These are phyloP conservation scores for Entelexis paramagnoliae DNA, from an alignment of 1,139 yeast genomes.

Conservation along the genomic window DNA sequence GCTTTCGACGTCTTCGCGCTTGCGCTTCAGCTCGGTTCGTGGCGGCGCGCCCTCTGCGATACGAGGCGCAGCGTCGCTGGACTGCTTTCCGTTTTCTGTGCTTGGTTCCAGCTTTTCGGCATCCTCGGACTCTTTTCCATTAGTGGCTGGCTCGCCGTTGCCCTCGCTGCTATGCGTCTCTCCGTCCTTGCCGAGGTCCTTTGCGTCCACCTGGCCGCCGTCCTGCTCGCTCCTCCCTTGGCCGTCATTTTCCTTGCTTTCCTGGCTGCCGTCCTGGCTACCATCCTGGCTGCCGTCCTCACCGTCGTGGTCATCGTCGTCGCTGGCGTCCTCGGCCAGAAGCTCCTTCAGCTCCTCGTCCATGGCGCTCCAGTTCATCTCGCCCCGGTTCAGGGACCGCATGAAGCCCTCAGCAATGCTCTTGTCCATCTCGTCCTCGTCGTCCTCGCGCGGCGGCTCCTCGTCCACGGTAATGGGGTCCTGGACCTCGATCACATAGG, in stretches of 20 bases:
- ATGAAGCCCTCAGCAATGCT: constrained; percentile 29
- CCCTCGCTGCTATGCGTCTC: too few relatives aligned
- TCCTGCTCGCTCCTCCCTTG: too few relatives aligned
- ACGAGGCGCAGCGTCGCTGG: too few relatives aligned
- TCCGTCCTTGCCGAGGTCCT: too few relatives aligned
- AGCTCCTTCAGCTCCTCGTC: constrained; percentile 35
- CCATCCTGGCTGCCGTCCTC: not conserved
- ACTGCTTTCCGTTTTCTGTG: too few relatives aligned
- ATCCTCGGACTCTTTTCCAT: not conserved
- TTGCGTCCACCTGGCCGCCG: too few relatives aligned
- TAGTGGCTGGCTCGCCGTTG: not conserved
- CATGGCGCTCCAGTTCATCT: constrained; percentile 33
- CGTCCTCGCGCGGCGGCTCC: constrained; percentile 36
- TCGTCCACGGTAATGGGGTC: constrained; percentile 25
- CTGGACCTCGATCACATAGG: constrained; percentile 45
- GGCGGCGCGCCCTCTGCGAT: too few relatives aligned
- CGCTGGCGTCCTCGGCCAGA: constrained; percentile 30
- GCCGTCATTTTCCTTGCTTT: not conserved
- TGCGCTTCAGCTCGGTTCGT: not conserved
- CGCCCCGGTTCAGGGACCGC: constrained; percentile 28
- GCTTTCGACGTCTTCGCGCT: not conserved
- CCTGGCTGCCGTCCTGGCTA: not conserved
- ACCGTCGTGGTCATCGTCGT: not conserved
- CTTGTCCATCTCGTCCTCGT: constrained; percentile 29
- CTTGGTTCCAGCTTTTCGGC: not conserved